Base-by-base conservation (phyloP, 2,329 filamentous ascomycete genomes). In the Xylaria multiplex region DNA sequence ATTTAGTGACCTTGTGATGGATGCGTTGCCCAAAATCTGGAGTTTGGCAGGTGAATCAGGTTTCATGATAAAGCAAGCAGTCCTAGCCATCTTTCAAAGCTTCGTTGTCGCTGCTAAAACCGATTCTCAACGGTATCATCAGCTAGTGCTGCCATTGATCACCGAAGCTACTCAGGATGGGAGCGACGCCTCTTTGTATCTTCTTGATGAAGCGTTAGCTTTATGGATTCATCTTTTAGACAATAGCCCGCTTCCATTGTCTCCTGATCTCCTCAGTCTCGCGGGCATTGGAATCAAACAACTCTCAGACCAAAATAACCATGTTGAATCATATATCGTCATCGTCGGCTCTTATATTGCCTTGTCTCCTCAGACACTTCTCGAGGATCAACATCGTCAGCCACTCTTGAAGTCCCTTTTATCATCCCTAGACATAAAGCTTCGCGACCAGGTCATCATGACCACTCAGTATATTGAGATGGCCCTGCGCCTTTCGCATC, bases 51-150 rank as follows among this genome's bases (percentile, higher is more conserved):
- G 90, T 0, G 79, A 82, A 2, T 91, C 97, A 66, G 92, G 96
- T 74, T 93, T 93, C 79, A 88, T 98, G 78, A 91, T 97, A 84
- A 98, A 98, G 79, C 94, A 97, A 79, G 90, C 93, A 1, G 93
- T 98, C 59, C 86, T 98, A 64, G 92, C 91, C 2, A 91, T 98
- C 45, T 88, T 98, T 58, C 86, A 92, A 1, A 90, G 93, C 2
- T 84, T 99, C 14, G 92, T 97, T n/a, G 89, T 89, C 75, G 91
- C 94, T 1, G 92, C 98, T 87, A 93, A 91, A 65, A 85, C 87
- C 13, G 86, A 91, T 9, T 96, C 93, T 4, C 86, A 90, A 67
- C 86, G 89, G 19, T 97, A 96, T 72, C 93, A 97, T 69, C 79
- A 85, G 16, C 84, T 94, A 59, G 91, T 97, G 71, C 81, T 97